Conservation (phyloP, 352 stramenopile genomes). For the Pythium sp. region DNA sequence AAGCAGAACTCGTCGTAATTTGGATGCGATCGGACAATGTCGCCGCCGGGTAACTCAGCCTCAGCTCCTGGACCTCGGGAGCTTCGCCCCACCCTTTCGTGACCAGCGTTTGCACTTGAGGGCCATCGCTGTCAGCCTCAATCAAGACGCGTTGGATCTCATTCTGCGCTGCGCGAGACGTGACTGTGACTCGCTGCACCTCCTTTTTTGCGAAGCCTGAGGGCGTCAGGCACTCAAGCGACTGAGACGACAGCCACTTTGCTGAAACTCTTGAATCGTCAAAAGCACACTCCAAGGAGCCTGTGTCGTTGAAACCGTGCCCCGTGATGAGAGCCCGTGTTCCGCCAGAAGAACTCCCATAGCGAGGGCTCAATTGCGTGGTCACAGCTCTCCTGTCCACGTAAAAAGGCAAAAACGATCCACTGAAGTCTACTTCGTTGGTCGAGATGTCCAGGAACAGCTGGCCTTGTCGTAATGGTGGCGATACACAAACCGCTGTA, state of each 20-base stretch:
- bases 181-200: constrained; percentile 25
- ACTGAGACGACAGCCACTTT: constrained; percentile 18
- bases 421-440: constrained; percentile 47
- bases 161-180: constrained; percentile 19
- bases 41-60: neutral
- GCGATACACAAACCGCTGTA: constrained; percentile 21
- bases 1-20: neutral
- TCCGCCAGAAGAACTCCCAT: constrained; percentile 8
- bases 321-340: constrained; percentile 25
- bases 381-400: constrained; percentile 16
- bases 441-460: constrained; percentile 36
- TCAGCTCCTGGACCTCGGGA: neutral
- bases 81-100: neutral
- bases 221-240: constrained; percentile 32
- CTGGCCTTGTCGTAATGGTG: constrained; percentile 12
- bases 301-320: constrained; percentile 19
- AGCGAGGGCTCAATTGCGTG: constrained; percentile 12
- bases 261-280: constrained; percentile 23
- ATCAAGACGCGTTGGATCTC: constrained; percentile 43
- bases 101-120: neutral
- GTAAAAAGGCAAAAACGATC: constrained; percentile 22
- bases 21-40: neutral
- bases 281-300: constrained; percentile 34
- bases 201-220: constrained; percentile 5
- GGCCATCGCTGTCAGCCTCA: neutral